Evolutionary conservation across 106 monocot genomes (phyloP), one percentile per base, ranked within the genome.

Genomic region (Phalaenopsis aphrodite): DNA sequence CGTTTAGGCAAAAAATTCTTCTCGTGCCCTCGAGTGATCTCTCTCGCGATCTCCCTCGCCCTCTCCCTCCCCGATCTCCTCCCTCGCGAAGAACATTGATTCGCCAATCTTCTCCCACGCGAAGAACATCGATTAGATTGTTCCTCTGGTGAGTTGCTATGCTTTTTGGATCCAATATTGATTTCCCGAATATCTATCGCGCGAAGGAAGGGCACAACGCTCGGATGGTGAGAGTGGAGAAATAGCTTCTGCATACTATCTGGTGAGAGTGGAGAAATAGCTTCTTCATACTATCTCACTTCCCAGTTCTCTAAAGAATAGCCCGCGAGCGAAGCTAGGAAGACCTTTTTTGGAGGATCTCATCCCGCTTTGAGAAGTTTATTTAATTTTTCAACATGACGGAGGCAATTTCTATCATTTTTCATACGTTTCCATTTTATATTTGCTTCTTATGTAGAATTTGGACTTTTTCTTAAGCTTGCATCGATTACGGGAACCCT

Each of bases 351-450:
- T 9, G 2, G 69, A 69, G 69, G 39, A 69, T 39, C 4, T 69
- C 69, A 69, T 39, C 39, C 8, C 37, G 69, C 69, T 69, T 69
- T 14, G 12, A 69, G 37, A 36, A 69, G 69, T 21, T 23, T 69
- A 8, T 2, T 69, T 38, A 16, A 12, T 69, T 68, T 68, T 69
- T 14, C n/a, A 39, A 39, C 36, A 69, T 69, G 69, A 69, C 69
- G 69, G 69, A 69, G 69, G 69, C 39, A 69, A 69, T 38, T 12
- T 69, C 14, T 69, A 69, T 69, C 64, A 39, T 69, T 69, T 15
- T 69, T 15, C 39, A 4, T 5, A 4, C n/a, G 6, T 61, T 2
- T 21, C 21, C 19, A 12, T 61, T n/a, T n/a, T n/a, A n/a, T 69
- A 39, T 5, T 65, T 69, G 9, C 38, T 69, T 7, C 10, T 52